Conservation (phyloP, 2,329 filamentous ascomycete genomes). For the Phyllosticta citriasiana region DNA sequence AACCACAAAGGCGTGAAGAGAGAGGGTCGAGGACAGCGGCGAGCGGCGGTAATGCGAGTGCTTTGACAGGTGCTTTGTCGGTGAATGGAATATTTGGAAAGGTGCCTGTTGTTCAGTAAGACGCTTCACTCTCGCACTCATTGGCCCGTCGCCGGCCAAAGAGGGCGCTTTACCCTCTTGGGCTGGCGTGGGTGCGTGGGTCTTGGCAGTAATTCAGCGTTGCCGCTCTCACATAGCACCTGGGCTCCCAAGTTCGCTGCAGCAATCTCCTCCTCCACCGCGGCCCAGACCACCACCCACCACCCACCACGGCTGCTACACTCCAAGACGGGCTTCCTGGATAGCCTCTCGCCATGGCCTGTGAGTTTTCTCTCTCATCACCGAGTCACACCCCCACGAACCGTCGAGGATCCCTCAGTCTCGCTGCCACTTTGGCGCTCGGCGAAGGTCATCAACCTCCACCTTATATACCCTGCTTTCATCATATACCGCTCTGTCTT, state of each 20-base stretch:
- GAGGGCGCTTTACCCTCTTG: too few relatives aligned
- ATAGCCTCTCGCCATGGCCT: slow-evolving; percentile 47
- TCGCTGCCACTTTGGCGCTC: slow-evolving; percentile 17
- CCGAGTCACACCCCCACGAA: background rate
- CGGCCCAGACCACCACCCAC: slow-evolving; percentile 4
- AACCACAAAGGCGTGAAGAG: background rate
- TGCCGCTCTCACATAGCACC: background rate
- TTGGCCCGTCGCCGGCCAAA: background rate
- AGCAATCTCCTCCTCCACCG: background rate
- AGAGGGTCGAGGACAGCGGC: slow-evolving; percentile 1
- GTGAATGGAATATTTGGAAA: slow-evolving; percentile 3
- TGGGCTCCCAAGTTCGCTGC: background rate
- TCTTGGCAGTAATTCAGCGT: too few relatives aligned
- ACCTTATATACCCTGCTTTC: slow-evolving; percentile 24
- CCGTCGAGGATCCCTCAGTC: slow-evolving; percentile 2
- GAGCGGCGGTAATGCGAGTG: slow-evolving; percentile 5
- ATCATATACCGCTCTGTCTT: slow-evolving; percentile 16
- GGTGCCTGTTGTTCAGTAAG: background rate
- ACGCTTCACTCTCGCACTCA: background rate
- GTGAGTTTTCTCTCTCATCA: slow-evolving; percentile 40
- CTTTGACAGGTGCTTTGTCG: slow-evolving; percentile 9
- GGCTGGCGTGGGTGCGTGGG: too few relatives aligned
- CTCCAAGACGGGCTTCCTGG: slow-evolving; percentile 13
- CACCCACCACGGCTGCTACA: slow-evolving; percentile 6
- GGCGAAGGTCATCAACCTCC: slow-evolving; percentile 24